phyloP scores from a whole-genome alignment of 2,329 filamentous ascomycete genomes.

The Grosmannia penicillata region DNA sequence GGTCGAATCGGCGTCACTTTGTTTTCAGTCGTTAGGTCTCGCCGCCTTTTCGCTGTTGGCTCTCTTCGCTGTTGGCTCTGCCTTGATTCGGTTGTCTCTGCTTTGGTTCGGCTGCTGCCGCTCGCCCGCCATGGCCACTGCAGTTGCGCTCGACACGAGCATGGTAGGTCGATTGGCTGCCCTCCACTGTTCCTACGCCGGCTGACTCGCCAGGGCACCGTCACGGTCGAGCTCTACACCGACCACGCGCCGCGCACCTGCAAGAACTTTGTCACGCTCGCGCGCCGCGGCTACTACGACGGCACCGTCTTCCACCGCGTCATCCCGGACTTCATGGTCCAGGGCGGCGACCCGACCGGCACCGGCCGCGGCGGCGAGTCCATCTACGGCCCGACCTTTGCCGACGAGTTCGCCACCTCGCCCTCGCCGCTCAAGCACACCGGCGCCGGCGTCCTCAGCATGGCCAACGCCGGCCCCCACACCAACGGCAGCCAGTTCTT shows the following conservation, averaged over 20 bases:
- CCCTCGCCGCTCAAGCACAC: slow-evolving; percentile 60
- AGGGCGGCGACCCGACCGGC: slow-evolving; percentile 86
- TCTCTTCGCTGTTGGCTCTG: too few species aligned
- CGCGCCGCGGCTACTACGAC: slow-evolving; percentile 77
- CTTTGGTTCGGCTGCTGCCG: too few species aligned
- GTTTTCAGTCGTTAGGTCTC: too few species aligned
- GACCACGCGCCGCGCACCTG: slow-evolving; percentile 79
- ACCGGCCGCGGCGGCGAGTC: slow-evolving; percentile 78
- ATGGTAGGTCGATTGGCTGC: slow-evolving; percentile 42
- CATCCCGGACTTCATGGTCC: slow-evolving; percentile 92
- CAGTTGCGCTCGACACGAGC: slow-evolving; percentile 69
- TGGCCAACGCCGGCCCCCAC: slow-evolving; percentile 89
- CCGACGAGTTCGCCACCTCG: slow-evolving; percentile 65
- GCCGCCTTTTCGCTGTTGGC: too few species aligned
- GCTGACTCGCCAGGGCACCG: slow-evolving; percentile 46
- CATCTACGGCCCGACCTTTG: slow-evolving; percentile 89
- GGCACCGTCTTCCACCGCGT: slow-evolving; percentile 79
- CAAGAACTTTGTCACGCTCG: slow-evolving; percentile 73
- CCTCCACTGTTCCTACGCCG: neutral
- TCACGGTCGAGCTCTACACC: slow-evolving; percentile 82
- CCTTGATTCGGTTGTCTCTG: too few species aligned
- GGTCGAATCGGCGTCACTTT: too few species aligned
- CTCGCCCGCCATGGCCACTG: slow-evolving; percentile 66
- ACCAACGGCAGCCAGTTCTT: slow-evolving; percentile 97
- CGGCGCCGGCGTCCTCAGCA: slow-evolving; percentile 82